Base-by-base conservation (phyloP, 805 yeast genomes). In the Lipomyces japonicus region DNA sequence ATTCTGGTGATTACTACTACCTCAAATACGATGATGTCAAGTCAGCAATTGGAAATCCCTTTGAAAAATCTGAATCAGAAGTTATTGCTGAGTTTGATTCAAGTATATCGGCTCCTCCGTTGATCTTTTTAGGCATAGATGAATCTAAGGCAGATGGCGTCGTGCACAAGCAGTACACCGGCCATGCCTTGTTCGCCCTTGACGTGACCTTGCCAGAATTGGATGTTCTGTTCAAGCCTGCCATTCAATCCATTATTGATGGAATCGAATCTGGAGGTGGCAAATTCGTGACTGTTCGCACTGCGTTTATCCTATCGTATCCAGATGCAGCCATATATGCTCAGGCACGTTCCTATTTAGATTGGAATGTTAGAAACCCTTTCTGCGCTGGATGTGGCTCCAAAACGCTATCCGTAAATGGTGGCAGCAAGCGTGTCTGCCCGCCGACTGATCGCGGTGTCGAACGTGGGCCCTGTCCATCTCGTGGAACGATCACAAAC, bases 371-470 rank as follows among this genome's bases (percentile, higher is more conserved):
- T 30, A 48, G 57, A 21, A 46, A 46, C 35, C 59, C 55, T 50
- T 84, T 75, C 67, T 91, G 97, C 64, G 90, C 91, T 4, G 91
- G 93, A 0, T 91, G 97, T 71, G 97, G 96, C 10, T 44, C 55
- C 9, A 62, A 59, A 28, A 68, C 63, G 23, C 61, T 71, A 66
- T 71, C 61, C 53, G 75, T 50, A 51, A 68, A 61, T 58, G 79
- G 63, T 55, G 80, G 63, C 35, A 68, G 60, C 63, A 78, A 63
- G 61, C 68, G 52, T 48, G 63, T 44, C 38, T 73, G 68, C 58
- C 78, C 65, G 32, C 64, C 64, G n/a, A 57, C 57, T 9, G 65
- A 63, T 34, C 42, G 36, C 9, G 68, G 66, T 18, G 53, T 35
- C 16, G 58, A 46, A 24, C 42, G 50, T 30, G 53, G 50, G 3